A percentile compares a stretch with the other conserved stretches of the same genome.
Evolutionary conservation across 257 asterid species (phyloP).

Genomic region (Solanum dulcamara): DNA sequence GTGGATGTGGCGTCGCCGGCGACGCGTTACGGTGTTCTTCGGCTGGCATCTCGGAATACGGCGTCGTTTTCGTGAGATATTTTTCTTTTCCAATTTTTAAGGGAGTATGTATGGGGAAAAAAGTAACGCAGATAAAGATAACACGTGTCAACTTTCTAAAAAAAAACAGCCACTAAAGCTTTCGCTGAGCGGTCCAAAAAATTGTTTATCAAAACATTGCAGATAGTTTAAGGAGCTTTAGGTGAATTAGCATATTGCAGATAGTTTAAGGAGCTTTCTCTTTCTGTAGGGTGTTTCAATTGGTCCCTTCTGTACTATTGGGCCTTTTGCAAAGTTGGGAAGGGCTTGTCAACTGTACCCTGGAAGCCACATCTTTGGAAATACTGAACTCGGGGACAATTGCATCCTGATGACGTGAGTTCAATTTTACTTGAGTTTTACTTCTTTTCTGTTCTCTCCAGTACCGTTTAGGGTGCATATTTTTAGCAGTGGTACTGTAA

Average conservation of each 20-base stretch:
- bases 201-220: no score
- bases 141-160: background rate
- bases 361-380: constrained; percentile 79
- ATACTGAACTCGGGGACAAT: constrained; percentile 66
- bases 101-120: background rate
- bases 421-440: background rate
- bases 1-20: constrained; percentile 18
- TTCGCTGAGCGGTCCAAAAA: no score
- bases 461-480: background rate
- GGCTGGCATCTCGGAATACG: constrained; percentile 34
- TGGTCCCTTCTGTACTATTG: constrained; percentile 87
- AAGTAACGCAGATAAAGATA: background rate
- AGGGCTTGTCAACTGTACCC: constrained; percentile 56
- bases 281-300: constrained; percentile 63
- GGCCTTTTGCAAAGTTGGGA: constrained; percentile 72
- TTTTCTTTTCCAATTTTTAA: no score
- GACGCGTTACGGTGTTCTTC: constrained; percentile 44
- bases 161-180: no score
- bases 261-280: constrained; percentile 9
- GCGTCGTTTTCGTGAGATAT: constrained; percentile 9
- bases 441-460: background rate
- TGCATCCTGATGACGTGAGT: constrained; percentile 72
- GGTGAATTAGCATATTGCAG: background rate
- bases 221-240: no score
- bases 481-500: constrained; percentile 67